These are phyloP conservation scores for Eucalyptus dawsonii DNA, from an alignment of 345 rosid genomes.

Conservation along the genomic window DNA sequence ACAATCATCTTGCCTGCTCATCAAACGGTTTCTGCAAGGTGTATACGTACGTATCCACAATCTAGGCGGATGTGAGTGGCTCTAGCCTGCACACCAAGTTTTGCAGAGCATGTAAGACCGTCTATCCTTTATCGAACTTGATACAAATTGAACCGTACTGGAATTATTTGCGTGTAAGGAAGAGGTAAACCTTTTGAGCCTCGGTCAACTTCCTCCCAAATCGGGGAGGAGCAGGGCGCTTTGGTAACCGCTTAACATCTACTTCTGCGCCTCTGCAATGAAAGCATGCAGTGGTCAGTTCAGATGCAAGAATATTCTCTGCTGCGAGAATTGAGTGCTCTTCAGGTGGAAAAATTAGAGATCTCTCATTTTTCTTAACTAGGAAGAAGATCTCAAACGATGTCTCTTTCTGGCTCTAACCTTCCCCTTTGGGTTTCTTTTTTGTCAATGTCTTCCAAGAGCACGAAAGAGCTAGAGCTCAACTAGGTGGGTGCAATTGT, in stretches of 20 bases:
- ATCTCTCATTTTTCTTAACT: neutral
- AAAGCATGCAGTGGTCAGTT: neutral
- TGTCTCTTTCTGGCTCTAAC: neutral
- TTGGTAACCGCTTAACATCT: slow-evolving; percentile 73
- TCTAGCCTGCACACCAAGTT: slow-evolving; percentile 43
- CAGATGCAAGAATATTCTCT: neutral
- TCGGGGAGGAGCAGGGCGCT: slow-evolving; percentile 96
- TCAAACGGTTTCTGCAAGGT: slow-evolving; percentile 63
- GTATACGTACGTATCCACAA: slow-evolving; percentile 73
- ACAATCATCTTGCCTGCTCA: slow-evolving; percentile 45
- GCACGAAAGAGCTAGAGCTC: neutral
- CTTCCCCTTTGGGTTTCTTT: neutral
- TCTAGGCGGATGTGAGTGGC: slow-evolving; percentile 94
- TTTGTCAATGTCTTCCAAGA: neutral
- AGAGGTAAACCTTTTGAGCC: slow-evolving; percentile 49
- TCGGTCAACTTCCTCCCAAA: slow-evolving; percentile 90
- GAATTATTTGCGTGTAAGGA: neutral
- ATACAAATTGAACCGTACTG: neutral
- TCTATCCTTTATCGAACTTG: neutral
- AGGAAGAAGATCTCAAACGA: neutral
- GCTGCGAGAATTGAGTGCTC: neutral
- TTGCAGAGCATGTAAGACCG: neutral
- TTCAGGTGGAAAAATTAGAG: neutral
- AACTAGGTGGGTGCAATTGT: neutral
- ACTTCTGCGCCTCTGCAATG: slow-evolving; percentile 68